Conservation (phyloP, 2,329 filamentous ascomycete species). For the Scedosporium boydii region DNA sequence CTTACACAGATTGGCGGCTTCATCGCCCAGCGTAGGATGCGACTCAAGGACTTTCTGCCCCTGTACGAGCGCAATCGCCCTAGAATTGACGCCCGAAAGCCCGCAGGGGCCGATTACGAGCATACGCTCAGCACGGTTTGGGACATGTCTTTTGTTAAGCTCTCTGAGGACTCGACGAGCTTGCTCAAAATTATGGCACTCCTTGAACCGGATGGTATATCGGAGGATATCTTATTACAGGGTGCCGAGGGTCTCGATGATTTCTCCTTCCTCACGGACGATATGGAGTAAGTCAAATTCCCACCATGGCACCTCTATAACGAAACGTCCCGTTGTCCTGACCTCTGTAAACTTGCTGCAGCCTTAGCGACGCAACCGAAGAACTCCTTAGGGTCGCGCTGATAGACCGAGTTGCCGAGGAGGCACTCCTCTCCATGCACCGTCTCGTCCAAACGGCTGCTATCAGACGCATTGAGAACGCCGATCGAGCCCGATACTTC, state of each 20-base stretch:
- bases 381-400: background rate
- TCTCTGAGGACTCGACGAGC: constrained; percentile 12
- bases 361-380: background rate
- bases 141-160: constrained; percentile 17
- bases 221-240: constrained; percentile 16
- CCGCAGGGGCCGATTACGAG: constrained; percentile 14
- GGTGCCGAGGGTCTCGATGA: constrained; percentile 10
- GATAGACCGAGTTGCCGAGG: background rate
- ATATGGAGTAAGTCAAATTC: constrained; percentile 17
- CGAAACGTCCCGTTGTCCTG: background rate
- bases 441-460: background rate
- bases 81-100: constrained; percentile 16
- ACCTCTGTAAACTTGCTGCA: background rate
- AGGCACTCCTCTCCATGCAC: background rate
- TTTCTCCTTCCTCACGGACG: constrained; percentile 16
- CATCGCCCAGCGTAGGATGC: constrained; percentile 15
- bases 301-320: background rate
- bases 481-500: constrained; percentile 11
- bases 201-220: constrained; percentile 18
- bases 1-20: constrained; percentile 20
- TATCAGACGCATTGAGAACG: background rate
- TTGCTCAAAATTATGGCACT: constrained; percentile 17
- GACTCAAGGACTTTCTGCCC: constrained; percentile 16
- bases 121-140: constrained; percentile 20
- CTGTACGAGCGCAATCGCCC: constrained; percentile 17